Evolutionary conservation across 2,329 filamentous ascomycete species (phyloP), one percentile per base, ranked within the genome.

Genomic region (Fusarium sp.): DNA sequence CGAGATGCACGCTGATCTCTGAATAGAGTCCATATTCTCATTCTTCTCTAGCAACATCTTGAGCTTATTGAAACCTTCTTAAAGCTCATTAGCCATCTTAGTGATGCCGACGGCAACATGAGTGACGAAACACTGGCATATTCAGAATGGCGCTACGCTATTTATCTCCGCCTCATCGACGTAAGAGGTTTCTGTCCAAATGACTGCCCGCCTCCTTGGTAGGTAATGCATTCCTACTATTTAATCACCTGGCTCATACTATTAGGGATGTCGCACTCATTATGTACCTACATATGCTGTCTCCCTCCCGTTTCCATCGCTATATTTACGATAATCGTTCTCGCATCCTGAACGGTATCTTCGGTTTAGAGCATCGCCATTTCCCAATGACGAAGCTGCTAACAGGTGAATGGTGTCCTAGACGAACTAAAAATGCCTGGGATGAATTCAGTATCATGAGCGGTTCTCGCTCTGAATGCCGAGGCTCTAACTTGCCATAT

Each of bases 251-350:
- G 20, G 14, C 17, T 23, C 1, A 64, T 11, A 6, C 2, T 3
- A 2, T 1, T 4, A 64, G 61, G 61, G 61, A 64, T 4, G 59
- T 64, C 27, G 61, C 61, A 12, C 59, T 64, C 2, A 27, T 64
- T 0, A 63, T 64, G 61, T 64, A 64, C 13, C 30, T 64, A 4
- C 61, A 64, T 15, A 64, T 64, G 59, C 18, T 64, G 3, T 64
- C 41, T 0, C 59, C 61, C 0, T 26, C 35, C 3, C 30, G 48
- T 1, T 64, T 56, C 8, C 48, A 64, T 5, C 61, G 48, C 3
- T 64, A 64, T 4, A 26, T 46, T 5, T 48, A 64, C 17, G 59
- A 64, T 32, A 56, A 63, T 3, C 46, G 61, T 5, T 6, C 35
- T 5, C 42, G 33, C 4, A 37, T 13, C 5, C 23, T 63, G 1